phyloP scores from a whole-genome alignment of 2,329 filamentous ascomycete genomes.

The Passalora sequoiae region DNA sequence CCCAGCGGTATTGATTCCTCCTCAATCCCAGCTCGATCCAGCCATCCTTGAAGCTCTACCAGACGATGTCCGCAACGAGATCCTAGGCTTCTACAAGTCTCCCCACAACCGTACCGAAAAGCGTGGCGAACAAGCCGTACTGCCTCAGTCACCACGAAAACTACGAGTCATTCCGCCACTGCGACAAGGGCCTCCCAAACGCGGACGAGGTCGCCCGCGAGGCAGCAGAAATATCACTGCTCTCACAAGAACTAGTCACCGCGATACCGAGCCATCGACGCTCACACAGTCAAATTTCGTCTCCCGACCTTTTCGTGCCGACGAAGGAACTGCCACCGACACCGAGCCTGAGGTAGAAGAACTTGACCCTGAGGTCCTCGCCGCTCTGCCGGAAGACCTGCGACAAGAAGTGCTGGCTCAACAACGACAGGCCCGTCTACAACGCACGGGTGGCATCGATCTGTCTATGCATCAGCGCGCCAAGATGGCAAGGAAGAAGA shows the following conservation, averaged over 20 bases:
- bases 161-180: slow-evolving; percentile 48
- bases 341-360: slow-evolving; percentile 42
- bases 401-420: slow-evolving; percentile 73
- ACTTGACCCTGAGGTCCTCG: slow-evolving; percentile 68
- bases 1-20: slow-evolving; percentile 40
- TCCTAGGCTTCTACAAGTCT: slow-evolving; percentile 64
- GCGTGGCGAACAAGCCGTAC: slow-evolving; percentile 32
- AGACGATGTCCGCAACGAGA: slow-evolving; percentile 76
- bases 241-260: slow-evolving; percentile 44
- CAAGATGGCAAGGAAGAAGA: slow-evolving; percentile 18
- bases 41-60: slow-evolving; percentile 80
- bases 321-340: slow-evolving; percentile 23
- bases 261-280: slow-evolving; percentile 50
- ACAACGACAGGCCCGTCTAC: slow-evolving; percentile 58
- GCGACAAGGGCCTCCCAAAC: slow-evolving; percentile 59
- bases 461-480: slow-evolving; percentile 29
- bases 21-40: slow-evolving; percentile 75
- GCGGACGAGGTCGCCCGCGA: slow-evolving; percentile 49
- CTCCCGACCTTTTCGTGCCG: slow-evolving; percentile 19
- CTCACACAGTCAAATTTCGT: slow-evolving; percentile 72
- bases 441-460: slow-evolving; percentile 43
- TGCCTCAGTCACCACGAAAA: slow-evolving; percentile 52
- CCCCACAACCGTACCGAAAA: slow-evolving; percentile 33
- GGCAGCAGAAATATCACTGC: slow-evolving; percentile 12
- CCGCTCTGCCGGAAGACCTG: slow-evolving; percentile 76